These are phyloP conservation scores for Phyllosticta citriasiana DNA, from an alignment of 2,329 filamentous ascomycete genomes.

Conservation along the genomic window DNA sequence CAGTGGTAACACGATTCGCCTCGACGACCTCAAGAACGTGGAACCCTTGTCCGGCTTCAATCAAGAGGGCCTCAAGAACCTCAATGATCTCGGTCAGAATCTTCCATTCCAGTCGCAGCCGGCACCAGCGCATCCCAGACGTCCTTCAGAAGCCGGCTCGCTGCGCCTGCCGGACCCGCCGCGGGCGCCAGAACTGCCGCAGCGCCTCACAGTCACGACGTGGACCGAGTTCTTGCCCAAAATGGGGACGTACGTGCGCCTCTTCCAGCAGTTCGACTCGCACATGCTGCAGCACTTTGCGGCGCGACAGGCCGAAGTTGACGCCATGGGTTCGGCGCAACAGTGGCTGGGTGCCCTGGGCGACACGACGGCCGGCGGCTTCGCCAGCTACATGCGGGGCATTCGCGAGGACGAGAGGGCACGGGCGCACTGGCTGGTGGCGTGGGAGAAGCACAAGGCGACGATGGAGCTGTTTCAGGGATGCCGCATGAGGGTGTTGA, in stretches of 20 bases:
- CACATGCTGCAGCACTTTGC: slow-evolving; percentile 48
- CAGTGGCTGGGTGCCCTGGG: slow-evolving; percentile 45
- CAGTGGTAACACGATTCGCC: not conserved
- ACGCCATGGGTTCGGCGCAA: slow-evolving; percentile 28
- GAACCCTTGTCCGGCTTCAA: slow-evolving; percentile 39
- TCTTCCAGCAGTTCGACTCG: slow-evolving; percentile 47
- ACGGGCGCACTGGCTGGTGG: slow-evolving; percentile 49
- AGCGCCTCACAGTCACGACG: slow-evolving; percentile 35
- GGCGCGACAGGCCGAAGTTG: slow-evolving; percentile 37
- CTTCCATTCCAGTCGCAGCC: slow-evolving; percentile 51
- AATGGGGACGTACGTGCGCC: slow-evolving; percentile 46
- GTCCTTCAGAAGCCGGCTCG: slow-evolving; percentile 27
- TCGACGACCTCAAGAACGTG: slow-evolving; percentile 41
- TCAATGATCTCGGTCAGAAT: slow-evolving; percentile 43
- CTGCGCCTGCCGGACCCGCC: slow-evolving; percentile 44
- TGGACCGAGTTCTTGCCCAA: slow-evolving; percentile 43
- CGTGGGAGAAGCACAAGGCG: slow-evolving; percentile 50
- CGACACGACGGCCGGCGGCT: slow-evolving; percentile 38
- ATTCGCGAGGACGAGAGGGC: slow-evolving; percentile 56
- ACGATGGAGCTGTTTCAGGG: slow-evolving; percentile 50
- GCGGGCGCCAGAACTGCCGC: slow-evolving; percentile 35
- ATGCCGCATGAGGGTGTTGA: slow-evolving; percentile 32
- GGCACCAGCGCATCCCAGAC: slow-evolving; percentile 33
- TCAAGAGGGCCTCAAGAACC: slow-evolving; percentile 39
- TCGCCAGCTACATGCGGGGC: slow-evolving; percentile 49